Base-by-base conservation (phyloP, 176 grass and related monocot genomes). In the Elaeis guineensis region DNA sequence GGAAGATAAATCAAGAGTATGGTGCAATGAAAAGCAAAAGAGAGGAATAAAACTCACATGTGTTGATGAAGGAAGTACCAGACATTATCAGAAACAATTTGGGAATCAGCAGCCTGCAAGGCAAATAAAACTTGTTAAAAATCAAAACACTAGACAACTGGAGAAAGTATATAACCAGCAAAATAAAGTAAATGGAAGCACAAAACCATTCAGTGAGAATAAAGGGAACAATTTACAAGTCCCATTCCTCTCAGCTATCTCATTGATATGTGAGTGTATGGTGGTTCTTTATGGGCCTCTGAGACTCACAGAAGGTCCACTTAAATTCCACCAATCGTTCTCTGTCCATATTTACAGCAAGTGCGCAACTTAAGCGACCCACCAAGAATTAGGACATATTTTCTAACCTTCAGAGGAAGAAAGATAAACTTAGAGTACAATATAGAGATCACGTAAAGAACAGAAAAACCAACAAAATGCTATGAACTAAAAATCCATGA, bases 1-100 rank as follows among this genome's bases (percentile, higher is more conserved):
- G 11, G 35, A 44, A 44, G 8, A 44, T 44, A 44, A 39, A 44
- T 44, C 35, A 44, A 44, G 9, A 44, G 35, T 2, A 44, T 3
- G 35, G 35, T 44, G 9, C 35, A 12, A 72, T 51, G 20, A 71
- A 51, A 44, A 44, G 9, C 35, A 44, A 44, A 44, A 44, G 35
- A 44, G 35, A 44, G 2, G 11, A 1, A 12, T 44, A 44, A 44
- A 44, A 44, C 87, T 86, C 80, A 89, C 93, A 87, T 98, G 66
- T 98, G 93, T 74, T 98, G 84, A 73, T 88, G 75, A 56, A 98
- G 93, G 50, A 98, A 98, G 73, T 92, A 92, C 23, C 93, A 79
- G 18, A 92, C 87, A 88, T 98, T 89, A 66, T 98, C 87, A 0
- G 87, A 98, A 62, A 98, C 72, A 57, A 98, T 52, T 80, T 98